Conservation (phyloP, 805 yeast genomes). For the Yarrowia sp. region DNA sequence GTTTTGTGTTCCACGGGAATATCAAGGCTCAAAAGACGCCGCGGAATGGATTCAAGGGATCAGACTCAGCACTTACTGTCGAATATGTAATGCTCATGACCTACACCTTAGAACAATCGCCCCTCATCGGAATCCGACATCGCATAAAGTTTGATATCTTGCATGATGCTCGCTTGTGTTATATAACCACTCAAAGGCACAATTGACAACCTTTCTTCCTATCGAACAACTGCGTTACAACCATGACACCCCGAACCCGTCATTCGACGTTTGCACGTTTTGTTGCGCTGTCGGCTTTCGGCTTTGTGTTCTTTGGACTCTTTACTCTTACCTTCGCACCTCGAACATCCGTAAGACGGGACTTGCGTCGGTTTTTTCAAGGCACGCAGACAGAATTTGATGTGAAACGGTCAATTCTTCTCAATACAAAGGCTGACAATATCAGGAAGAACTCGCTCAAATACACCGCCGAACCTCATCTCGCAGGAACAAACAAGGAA, state of each 20-base stretch:
- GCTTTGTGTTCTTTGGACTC: constrained; percentile 59
- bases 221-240: neutral
- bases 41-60: no score
- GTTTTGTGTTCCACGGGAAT: no score
- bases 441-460: constrained; percentile 60
- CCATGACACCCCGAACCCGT: constrained; percentile 16
- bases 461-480: constrained; percentile 62
- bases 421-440: constrained; percentile 50
- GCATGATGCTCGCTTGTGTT: constrained; percentile 13
- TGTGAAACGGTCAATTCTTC: constrained; percentile 66
- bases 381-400: constrained; percentile 52
- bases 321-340: constrained; percentile 80
- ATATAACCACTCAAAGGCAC: constrained; percentile 6
- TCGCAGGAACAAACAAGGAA: constrained; percentile 56
- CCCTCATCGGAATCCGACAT: constrained; percentile 21
- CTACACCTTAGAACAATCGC: neutral
- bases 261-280: constrained; percentile 35
- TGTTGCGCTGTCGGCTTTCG: constrained; percentile 48
- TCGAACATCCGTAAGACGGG: constrained; percentile 81
- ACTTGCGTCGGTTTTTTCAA: constrained; percentile 78
- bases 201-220: neutral
- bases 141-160: constrained; percentile 26
- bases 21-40: no score
- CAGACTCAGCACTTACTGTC: no score
- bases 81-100: no score